Base-by-base conservation (phyloP, 495 filamentous ascomycete genomes). In the Penicillium ucsense region DNA sequence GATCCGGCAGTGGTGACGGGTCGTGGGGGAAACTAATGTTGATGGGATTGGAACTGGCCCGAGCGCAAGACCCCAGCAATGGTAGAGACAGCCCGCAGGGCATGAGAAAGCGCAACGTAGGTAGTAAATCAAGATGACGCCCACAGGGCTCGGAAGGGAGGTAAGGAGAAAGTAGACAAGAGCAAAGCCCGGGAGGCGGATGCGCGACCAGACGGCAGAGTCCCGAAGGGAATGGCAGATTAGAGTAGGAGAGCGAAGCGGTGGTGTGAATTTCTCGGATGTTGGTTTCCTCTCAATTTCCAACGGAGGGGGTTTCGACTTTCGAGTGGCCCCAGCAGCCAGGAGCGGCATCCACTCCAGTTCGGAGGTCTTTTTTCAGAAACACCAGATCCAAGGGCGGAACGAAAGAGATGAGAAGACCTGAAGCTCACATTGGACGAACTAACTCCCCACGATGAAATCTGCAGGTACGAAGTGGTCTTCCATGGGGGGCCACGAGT, bases 251-350 rank as follows among this genome's bases (percentile, higher is more conserved):
- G 43, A 29, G 41, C 45, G 49, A 37, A 39, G 36, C 20, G 2
- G 45, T 43, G 41, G 41, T 46, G 51, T 62, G 55, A 59, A 48
- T 51, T 51, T 56, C 57, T 52, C 43, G 43, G 55, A 56, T 54
- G 56, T 52, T 51, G 60, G 56, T 52, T 43, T 59, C 51, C 55
- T 60, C 61, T 45, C 53, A 56, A 53, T 58, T 20, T 20, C 20
- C 20, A 20, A 20, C 20, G 20, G 20, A 20, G 20, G 20, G 20
- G 48, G 55, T 59, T 27, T 39, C 45, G 46, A 54, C 54, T 59
- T 27, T 39, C 45, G 46, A 54, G 55, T 54, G 48, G 47, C 42
- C 38, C 40, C 31, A 48, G 35, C 43, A 27, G 28, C 37, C 37
- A 42, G 40, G n/a, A 44, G 20, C 32, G 30, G 42, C 31, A 35